Evolutionary conservation across 805 yeast species (phyloP), one percentile per base, ranked within the genome.

Genomic region (Cyberlindnera suaveolens): DNA sequence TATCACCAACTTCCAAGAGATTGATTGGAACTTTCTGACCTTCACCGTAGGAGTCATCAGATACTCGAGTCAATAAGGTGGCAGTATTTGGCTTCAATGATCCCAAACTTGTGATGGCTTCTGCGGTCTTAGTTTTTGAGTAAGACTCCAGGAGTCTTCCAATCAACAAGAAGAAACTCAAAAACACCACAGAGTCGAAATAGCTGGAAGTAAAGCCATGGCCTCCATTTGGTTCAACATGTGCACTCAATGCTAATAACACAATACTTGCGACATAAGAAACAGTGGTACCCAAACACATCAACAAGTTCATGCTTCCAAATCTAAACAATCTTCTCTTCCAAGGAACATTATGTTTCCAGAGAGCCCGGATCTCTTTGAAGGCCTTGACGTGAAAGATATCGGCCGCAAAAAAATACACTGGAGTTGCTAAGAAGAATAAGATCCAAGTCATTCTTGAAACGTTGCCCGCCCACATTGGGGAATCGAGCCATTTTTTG

Each of bases 171-270:
- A 85, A 85, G 54, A 85, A 77, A 0, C 89, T 75, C 49, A 85
- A 66, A 55, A 85, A 85, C 3, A 85, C 86, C 26, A 84, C 91
- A 5, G 90, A 80, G 55, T 85, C 95, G 57, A 85, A 85, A 53
- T 82, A 85, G 0, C 85, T 80, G 4, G 87, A 80, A 14, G 77
- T 70, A 45, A 71, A 70, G 1, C 77, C 82, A 52, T 63, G 33
- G 34, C 46, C 45, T 40, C 40, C 38, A 45, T 7, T 39, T 18
- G 33, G 42, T 31, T 31, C 44, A 11, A 31, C 43, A 19, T 26
- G 56, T 42, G 80, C 74, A 33, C 75, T 72, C 31, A 76, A 56
- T 3, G 61, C 68, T 11, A 84, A 61, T 36, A 82, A 61, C 0
- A 74, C 79, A 34, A 85, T 70, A 55, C 87, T 80, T 5, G 87